Evolutionary conservation across 331 rosid species (phyloP).

Genomic region (Malus hybrid): DNA sequence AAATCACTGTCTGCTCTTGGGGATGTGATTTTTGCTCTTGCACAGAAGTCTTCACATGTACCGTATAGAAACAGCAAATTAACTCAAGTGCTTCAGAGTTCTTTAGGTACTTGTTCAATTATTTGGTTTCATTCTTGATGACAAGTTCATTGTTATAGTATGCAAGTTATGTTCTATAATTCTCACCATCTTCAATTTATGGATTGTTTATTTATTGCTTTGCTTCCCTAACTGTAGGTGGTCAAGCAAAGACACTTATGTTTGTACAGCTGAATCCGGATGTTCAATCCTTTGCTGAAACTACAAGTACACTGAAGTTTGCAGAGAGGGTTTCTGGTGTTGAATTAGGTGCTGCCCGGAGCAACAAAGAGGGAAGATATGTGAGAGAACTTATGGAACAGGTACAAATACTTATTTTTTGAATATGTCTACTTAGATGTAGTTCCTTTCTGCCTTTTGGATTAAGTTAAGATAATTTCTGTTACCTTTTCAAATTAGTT

Average conservation of each 20-base stretch:
- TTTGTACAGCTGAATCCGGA: conserved; percentile 98
- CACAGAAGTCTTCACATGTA: conserved; percentile 82
- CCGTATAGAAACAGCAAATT: conserved; percentile 97
- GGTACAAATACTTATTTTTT: conserved; percentile 31
- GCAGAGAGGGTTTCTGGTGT: conserved; percentile 99
- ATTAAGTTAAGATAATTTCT: neutral
- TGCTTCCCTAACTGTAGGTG: conserved; percentile 46
- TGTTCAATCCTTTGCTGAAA: conserved; percentile 74
- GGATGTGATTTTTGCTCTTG: conserved; percentile 90
- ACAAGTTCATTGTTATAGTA: neutral
- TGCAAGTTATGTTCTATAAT: neutral
- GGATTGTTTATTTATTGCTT: neutral
- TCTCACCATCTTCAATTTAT: neutral
- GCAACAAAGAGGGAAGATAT: conserved; percentile 96
- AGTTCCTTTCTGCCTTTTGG: neutral
- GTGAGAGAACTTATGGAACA: conserved; percentile 94
- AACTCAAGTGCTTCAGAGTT: conserved; percentile 97
- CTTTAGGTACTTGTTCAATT: conserved; percentile 53
- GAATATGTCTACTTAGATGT: conserved; percentile 3
- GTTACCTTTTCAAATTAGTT: neutral
- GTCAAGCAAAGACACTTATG: conserved; percentile 99
- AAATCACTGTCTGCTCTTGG: conserved; percentile 98
- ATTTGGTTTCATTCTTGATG: conserved; percentile 7
- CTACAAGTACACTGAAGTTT: conserved; percentile 93
- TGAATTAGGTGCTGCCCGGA: conserved; percentile 93